Evolutionary conservation across 495 filamentous ascomycete genomes (phyloP), one percentile per base, ranked within the genome.

Genomic region (Tirmania nivea): DNA sequence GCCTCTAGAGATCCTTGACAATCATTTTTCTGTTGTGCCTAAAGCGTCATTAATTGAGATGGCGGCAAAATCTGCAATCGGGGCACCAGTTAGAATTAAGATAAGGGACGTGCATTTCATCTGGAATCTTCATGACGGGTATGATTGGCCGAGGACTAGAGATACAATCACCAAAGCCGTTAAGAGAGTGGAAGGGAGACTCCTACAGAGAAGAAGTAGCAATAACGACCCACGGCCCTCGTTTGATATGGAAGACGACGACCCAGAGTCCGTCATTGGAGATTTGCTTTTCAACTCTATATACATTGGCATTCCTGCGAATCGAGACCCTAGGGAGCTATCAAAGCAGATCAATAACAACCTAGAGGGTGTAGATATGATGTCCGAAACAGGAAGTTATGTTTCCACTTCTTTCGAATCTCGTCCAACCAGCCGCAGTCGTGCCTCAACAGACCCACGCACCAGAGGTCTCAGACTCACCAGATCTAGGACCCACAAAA

Each of bases 231-330:
- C 73, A 54, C 59, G 63, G 14, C 66, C 69, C 8, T 65, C 68
- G 12, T 68, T 69, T n/a, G 72, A 78, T 20, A 67, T 73, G 49
- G 74, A 75, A 0, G 69, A 76, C 34, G 79, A 85, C 9, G 86
- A 94, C 20, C 78, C 85, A 42, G 84, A 86, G 60, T 81, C 81
- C 1, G 80, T 89, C 14, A 92, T 96, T 65, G 87, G 81, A 1
- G 90, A 96, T 64, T 92, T 87, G 61, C 73, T 99, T 19, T 99
- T 99, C 75, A 95, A 96, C 60, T 96, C 90, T 0, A 94, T 99
- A 50, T 99, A 95, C 68, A 93, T 99, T 53, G 88, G 83, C 19
- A 84, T 99, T 48, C 81, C 87, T 3, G 74, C 82, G 16, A 92
- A 87, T 57, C 77, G 79, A 50, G 88, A 95, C 62, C 85, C 86